Conservation (phyloP, 1,139 yeast species). For the Taphrina confusa region DNA sequence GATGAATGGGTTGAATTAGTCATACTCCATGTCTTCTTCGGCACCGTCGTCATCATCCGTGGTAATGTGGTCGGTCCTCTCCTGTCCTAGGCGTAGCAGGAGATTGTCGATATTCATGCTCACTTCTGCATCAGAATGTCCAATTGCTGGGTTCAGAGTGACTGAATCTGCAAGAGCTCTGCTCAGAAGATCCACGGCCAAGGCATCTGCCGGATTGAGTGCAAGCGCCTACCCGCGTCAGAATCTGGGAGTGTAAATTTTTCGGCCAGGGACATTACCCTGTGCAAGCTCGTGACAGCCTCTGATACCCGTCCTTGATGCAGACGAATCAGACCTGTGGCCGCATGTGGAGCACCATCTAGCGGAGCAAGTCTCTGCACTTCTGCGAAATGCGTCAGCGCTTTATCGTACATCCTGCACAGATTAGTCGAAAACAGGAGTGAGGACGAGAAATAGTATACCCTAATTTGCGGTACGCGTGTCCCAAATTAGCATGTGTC, state of each 20-base stretch:
- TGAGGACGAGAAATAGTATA: slow-evolving; percentile 4
- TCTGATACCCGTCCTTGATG: slow-evolving; percentile 63
- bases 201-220: slow-evolving; percentile 74
- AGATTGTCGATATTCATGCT: slow-evolving; percentile 10
- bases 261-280: slow-evolving; percentile 46
- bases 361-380: slow-evolving; percentile 69
- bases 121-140: slow-evolving; percentile 9
- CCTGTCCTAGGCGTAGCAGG: slow-evolving; percentile 1
- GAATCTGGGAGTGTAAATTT: not conserved
- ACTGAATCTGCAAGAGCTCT: slow-evolving; percentile 74
- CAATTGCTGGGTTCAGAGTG: not conserved
- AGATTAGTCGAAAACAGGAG: slow-evolving; percentile 2
- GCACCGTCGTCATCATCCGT: slow-evolving; percentile 6
- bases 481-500: slow-evolving; percentile 86
- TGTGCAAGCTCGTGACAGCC: slow-evolving; percentile 77
- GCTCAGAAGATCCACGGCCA: slow-evolving; percentile 75
- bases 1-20: not conserved
- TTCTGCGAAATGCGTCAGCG: slow-evolving; percentile 73
- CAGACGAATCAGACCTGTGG: slow-evolving; percentile 79
- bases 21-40: slow-evolving; percentile 16
- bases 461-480: slow-evolving; percentile 72
- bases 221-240: slow-evolving; percentile 55
- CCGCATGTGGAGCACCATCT: slow-evolving; percentile 75
- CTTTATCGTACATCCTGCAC: slow-evolving; percentile 57
- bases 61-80: not conserved